These are phyloP conservation scores for Phellopilus nigrolimitatus DNA, from an alignment of 1,284 basidiomycete genomes.

Conservation along the genomic window DNA sequence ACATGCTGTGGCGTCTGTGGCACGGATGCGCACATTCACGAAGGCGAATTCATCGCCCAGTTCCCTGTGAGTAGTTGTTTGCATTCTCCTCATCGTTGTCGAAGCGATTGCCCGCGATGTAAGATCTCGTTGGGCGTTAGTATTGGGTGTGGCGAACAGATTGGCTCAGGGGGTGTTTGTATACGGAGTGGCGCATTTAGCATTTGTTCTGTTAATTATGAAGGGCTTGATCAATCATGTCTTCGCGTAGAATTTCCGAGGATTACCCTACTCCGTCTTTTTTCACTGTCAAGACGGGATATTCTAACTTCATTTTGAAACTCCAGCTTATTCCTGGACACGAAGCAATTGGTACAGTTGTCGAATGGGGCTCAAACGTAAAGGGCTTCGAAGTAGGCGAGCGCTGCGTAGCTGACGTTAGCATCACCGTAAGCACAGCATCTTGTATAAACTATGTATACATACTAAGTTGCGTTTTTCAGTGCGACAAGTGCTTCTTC, in stretches of 20 bases:
- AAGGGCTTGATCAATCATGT: no score
- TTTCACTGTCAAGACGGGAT: neutral
- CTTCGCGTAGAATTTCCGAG: no score
- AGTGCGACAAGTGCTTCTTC: conserved; percentile 82
- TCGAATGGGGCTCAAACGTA: conserved; percentile 50
- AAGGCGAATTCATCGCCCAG: conserved; percentile 73
- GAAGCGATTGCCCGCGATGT: no score
- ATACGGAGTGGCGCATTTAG: neutral
- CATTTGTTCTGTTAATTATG: no score
- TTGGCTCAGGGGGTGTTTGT: no score
- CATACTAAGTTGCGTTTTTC: neutral
- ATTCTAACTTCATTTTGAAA: neutral
- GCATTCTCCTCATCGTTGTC: neutral
- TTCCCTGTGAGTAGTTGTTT: conserved; percentile 45
- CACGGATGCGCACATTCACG: conserved; percentile 74
- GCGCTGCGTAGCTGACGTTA: conserved; percentile 54
- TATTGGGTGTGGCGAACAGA: no score
- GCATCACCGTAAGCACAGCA: conserved; percentile 35
- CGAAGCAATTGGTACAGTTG: conserved; percentile 52
- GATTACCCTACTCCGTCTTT: no score
- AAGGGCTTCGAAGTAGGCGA: conserved; percentile 51
- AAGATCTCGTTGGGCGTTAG: no score
- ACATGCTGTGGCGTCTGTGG: conserved; percentile 56
- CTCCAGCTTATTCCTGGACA: conserved; percentile 40
- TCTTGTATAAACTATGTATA: neutral